phyloP scores from a whole-genome alignment of 1,284 basidiomycete species.

The Malassezia vespertilionis region DNA sequence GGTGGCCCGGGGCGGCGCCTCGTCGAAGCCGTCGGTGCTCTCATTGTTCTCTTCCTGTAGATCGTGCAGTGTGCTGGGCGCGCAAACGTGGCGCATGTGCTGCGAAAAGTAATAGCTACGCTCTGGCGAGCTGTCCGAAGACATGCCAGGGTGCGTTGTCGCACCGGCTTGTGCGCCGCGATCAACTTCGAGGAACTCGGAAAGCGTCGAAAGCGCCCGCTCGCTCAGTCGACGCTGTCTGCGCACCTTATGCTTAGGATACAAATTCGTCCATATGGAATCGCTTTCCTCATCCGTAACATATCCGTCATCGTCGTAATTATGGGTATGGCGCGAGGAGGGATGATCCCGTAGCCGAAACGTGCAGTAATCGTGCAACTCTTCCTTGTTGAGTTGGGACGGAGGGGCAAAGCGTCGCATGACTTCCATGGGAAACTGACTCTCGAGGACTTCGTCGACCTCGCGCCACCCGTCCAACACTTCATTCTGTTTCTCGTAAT shows the following conservation, averaged over 20 bases:
- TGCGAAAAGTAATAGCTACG: background rate
- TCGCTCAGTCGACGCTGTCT: constrained; percentile 16
- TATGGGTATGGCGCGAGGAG: background rate
- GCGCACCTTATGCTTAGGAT: constrained; percentile 4
- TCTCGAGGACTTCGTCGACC: constrained; percentile 44
- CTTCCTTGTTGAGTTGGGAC: background rate
- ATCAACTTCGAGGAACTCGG: constrained; percentile 4
- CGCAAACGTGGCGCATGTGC: constrained; percentile 1
- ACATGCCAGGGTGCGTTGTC: background rate
- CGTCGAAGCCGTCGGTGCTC: background rate
- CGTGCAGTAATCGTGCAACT: background rate
- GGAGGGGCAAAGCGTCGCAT: constrained; percentile 32
- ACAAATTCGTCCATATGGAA: constrained; percentile 7
- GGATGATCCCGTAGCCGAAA: background rate
- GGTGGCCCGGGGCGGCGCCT: background rate
- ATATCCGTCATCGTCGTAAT: constrained; percentile 26
- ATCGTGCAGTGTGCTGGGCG: background rate
- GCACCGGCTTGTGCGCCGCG: background rate
- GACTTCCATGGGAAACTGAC: constrained; percentile 40
- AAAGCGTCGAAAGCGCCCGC: constrained; percentile 14
- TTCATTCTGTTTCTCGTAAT: constrained; percentile 37
- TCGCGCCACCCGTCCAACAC: constrained; percentile 43
- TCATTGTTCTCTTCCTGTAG: background rate
- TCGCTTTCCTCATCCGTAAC: constrained; percentile 28
- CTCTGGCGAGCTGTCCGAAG: background rate